phyloP scores from a whole-genome alignment of 805 yeast genomes.

The Danielia oregonensis region DNA sequence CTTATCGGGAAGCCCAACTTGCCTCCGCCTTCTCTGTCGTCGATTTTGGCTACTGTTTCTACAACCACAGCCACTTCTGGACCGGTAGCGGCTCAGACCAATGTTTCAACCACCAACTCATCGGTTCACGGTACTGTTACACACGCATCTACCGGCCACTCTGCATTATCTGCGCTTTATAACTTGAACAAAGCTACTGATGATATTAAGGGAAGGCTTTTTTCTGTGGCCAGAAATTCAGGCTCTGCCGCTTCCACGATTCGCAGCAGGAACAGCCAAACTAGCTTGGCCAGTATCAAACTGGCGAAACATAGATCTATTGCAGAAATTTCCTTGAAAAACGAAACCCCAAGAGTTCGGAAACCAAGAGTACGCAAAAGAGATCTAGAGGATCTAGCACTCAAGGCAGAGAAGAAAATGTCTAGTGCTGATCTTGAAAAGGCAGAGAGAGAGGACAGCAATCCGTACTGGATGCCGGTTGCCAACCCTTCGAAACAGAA shows the following conservation, averaged over 20 bases:
- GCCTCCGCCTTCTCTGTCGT: background rate
- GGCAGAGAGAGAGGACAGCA: conserved; percentile 10
- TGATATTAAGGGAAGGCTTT: conserved; percentile 4
- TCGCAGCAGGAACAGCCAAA: background rate
- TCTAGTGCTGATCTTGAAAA: conserved; percentile 10
- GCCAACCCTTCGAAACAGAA: conserved; percentile 73
- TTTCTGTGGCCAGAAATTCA: background rate
- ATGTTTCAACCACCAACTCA: conserved; percentile 30
- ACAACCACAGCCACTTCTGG: background rate
- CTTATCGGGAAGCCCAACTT: conserved; percentile 18
- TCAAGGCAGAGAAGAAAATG: conserved; percentile 5
- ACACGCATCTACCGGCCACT: conserved; percentile 20
- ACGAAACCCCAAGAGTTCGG: background rate
- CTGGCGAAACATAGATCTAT: background rate
- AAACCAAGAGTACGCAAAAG: background rate
- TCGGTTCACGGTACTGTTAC: conserved; percentile 38
- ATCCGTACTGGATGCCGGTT: conserved; percentile 33
- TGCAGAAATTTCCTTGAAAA: background rate
- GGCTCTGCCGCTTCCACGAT: background rate
- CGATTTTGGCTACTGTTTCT: background rate
- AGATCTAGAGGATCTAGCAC: background rate
- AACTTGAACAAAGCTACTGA: conserved; percentile 26
- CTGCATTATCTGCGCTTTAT: conserved; percentile 39
- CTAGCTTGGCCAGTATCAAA: conserved; percentile 2
- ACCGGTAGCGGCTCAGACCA: conserved; percentile 16